Base-by-base conservation (phyloP, 2,329 filamentous ascomycete species). In the Aphanocladium album region DNA sequence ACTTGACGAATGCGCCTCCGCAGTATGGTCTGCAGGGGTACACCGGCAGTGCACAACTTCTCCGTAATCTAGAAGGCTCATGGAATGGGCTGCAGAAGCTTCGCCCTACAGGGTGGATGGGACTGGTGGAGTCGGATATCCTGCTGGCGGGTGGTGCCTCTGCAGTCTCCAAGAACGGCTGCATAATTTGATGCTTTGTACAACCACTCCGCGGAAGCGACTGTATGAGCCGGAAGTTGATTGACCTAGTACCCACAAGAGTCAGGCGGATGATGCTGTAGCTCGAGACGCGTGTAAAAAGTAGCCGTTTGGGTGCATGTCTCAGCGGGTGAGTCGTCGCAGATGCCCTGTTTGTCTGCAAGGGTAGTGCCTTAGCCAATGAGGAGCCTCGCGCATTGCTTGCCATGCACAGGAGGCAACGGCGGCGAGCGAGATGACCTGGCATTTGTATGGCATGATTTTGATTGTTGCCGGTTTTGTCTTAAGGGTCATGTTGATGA, bases 181-280 rank as follows among this genome's bases (percentile, higher is more conserved):
- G 45, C 27, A 33, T 23, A 25, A 27, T 16, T 17, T 7, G 21
- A 11, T 47, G 19, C n/a, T 39, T 30, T 39, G 55, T 57, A 23
- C 55, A 45, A 57, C 45, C 27, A 33, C 12, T 9, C 33, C 35
- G 45, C 45, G 55, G 55, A 50, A 57, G 55, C 45, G 43, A 49
- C 45, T 41, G 54, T n/a, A 33, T 16, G 56, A 43, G 56, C 56
- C 56, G 56, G 56, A 30, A n/a, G 19, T 17, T 57, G 23, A 30
- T 58, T 51, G 47, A 23, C 21, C 19, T 17, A 12, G 46, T 47
- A 37, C 35, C 30, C 41, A 35, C 54, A 27, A 37, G n/a, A 25
- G 56, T 58, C 56, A 58, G 56, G 47, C 47, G 56, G 37, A 50
- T 21, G n/a, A 57, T 49, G 43, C 17, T 58, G 55, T 58, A 51